Base-by-base conservation (phyloP, 768 basidiomycete genomes). In the Kwoniella shandongensis region DNA sequence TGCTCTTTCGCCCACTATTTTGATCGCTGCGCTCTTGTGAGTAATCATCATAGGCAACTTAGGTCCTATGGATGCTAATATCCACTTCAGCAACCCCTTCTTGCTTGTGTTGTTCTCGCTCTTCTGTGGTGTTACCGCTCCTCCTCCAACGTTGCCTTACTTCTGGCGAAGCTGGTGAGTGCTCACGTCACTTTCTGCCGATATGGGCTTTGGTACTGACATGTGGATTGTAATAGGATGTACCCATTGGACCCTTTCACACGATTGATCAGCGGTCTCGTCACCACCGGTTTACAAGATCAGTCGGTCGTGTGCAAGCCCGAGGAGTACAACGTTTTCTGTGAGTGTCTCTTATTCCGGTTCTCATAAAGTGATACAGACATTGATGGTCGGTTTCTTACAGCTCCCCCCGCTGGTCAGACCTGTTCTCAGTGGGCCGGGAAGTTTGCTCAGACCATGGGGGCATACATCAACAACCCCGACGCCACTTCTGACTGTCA, bases 381-480 rank as follows among this genome's bases (percentile, higher is more conserved):
- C 78, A 80, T 81, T 35, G 66, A 79, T 1, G 83, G 84, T 52
- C 88, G 91, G 70, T 88, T 26, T 44, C 22, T 5, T 47, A 13
- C 32, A 69, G 65, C 81, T 55, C 86, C 91, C 1, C 91, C 91
- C 0, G 60, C 80, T 3, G 86, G 85, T 3, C 84, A 90, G 72
- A 88, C 86, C 0, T 94, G 91, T 70, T 64, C 63, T 11, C 64
- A 81, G 3, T 94, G 87, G 86, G 89, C 86, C 0, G 77, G 80
- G n/a, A 80, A 82, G 8, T 93, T 89, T 75, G 83, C 88, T 5
- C 61, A 60, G 0, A 76, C 74, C 0, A 81, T 83, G 44, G 88
- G 88, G 1, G 91, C 89, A 0, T 93, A 93, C 76, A 76, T 96
- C 18, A 81, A 86, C 60, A 87, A 91, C 68, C 81, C 82, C 0